phyloP scores from a whole-genome alignment of 345 rosid genomes.

The Triadica sebifera region DNA sequence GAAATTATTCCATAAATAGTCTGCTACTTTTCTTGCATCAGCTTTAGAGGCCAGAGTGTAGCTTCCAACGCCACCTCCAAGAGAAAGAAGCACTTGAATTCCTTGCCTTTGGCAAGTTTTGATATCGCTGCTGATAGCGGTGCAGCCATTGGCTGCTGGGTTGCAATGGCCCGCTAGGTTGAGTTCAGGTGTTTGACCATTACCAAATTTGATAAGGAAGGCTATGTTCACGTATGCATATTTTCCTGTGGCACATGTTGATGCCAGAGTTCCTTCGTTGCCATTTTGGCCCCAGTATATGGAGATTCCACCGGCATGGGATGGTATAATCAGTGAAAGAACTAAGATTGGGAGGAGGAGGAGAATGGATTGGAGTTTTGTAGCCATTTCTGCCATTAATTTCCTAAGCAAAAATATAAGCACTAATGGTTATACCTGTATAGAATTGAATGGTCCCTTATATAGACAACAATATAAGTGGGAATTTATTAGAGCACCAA shows the following conservation, averaged over 20 bases:
- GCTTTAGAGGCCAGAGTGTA: slow-evolving; percentile 24
- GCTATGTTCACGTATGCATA: slow-evolving; percentile 30
- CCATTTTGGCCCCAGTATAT: slow-evolving; percentile 41
- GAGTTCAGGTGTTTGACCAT: slow-evolving; percentile 24
- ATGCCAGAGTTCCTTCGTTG: slow-evolving; percentile 31
- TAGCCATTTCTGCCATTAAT: slow-evolving; percentile 17
- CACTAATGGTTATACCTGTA: too few relatives aligned
- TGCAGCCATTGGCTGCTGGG: slow-evolving; percentile 21
- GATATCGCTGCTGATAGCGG: slow-evolving; percentile 15
- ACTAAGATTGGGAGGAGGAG: slow-evolving; percentile 15
- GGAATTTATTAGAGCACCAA: background rate
- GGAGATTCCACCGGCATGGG: slow-evolving; percentile 27
- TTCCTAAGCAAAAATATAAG: too few relatives aligned
- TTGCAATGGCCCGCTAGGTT: slow-evolving; percentile 38
- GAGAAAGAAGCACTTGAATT: slow-evolving; percentile 33
- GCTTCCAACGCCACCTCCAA: slow-evolving; percentile 32
- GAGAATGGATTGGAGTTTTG: background rate
- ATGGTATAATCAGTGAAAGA: slow-evolving; percentile 2
- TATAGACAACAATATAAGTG: background rate
- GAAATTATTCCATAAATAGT: slow-evolving; percentile 29
- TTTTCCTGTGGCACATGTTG: slow-evolving; percentile 29
- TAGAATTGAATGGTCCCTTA: background rate
- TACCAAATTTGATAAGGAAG: slow-evolving; percentile 35
- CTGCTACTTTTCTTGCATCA: slow-evolving; percentile 26
- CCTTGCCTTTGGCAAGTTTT: slow-evolving; percentile 28